Base-by-base conservation (phyloP, 345 rosid genomes). In the Geranium rotundifolium region DNA sequence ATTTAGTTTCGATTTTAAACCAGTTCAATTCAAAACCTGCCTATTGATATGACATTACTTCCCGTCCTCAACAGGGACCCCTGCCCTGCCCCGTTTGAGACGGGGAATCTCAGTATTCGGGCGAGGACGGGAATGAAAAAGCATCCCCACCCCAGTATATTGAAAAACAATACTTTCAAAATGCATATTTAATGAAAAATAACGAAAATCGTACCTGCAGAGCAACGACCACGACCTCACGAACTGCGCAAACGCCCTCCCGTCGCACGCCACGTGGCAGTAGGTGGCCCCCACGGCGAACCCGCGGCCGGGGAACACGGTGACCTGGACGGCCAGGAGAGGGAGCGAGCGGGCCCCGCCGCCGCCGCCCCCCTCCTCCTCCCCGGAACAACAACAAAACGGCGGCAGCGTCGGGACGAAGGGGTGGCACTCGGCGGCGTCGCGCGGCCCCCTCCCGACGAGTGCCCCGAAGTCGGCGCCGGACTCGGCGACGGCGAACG, bases 401-500 rank as follows among this genome's bases (percentile, higher is more conserved):
- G 10, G 61, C 8, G 57, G 18, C 19, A 72, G 18, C 2, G 29
- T 10, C 1, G 80, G 76, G 5, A 72, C 71, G 19, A 63, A 57
- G 20, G 69, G 63, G 18, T 61, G 69, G 16, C 69, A 27, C 7
- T 39, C 57, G 23, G 8, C 55, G 29, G 46, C 59, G 52, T 69
- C 72, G 9, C 57, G 17, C 1, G 71, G 63, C 19, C 57, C 66
- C 30, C 69, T 61, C 16, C 29, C 55, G 9, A 59, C 17, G 9
- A 68, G 52, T 1, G 63, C 39, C 41, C 58, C 12, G 59, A 75
- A 68, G 59, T 75, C 79, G 12, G n/a, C 19, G 14, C 27, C 13
- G 17, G 80, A 69, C 54, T 72, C 73, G 17, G 64, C 71, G 12
- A 76, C 61, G 1, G 64, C 54, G 18, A 76, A n/a, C 0, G 46